A percentile compares a stretch with the other conserved stretches of the same genome.
Conservation (phyloP, 148 eudicot genomes). For the Oxyria digyna region DNA sequence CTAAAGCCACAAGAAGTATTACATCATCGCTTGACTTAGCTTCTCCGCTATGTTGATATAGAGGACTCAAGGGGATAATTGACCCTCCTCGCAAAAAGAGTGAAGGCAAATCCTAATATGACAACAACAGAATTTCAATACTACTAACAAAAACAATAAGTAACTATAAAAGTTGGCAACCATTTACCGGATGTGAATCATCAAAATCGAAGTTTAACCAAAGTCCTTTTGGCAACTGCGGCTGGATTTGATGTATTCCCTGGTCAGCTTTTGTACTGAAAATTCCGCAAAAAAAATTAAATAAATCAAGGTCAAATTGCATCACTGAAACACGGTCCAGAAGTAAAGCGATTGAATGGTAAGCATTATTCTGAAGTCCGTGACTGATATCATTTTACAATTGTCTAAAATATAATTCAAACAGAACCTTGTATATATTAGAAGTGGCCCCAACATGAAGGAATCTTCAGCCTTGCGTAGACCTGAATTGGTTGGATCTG, state of each 20-base stretch:
- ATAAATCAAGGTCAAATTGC: background rate
- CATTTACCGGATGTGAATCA: slow-evolving; percentile 87
- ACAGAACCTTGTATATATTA: slow-evolving; percentile 67
- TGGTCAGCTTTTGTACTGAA: slow-evolving; percentile 36
- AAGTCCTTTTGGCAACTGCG: slow-evolving; percentile 61
- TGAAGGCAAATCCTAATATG: slow-evolving; percentile 69
- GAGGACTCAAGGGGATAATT: slow-evolving; percentile 65
- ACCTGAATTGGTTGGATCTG: slow-evolving; percentile 71
- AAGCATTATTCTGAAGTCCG: too few relatives aligned
- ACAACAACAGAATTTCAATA: slow-evolving; percentile 8
- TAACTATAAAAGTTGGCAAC: slow-evolving; percentile 4
- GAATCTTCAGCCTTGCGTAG: slow-evolving; percentile 62
- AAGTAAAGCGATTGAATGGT: too few relatives aligned
- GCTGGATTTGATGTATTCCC: slow-evolving; percentile 47
- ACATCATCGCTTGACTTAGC: slow-evolving; percentile 69
- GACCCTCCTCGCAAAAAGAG: slow-evolving; percentile 84
- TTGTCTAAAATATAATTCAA: too few relatives aligned
- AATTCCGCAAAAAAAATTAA: background rate
- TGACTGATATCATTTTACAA: too few relatives aligned
- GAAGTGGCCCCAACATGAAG: slow-evolving; percentile 82
- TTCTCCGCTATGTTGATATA: slow-evolving; percentile 73
- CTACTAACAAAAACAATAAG: background rate
- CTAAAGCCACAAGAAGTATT: slow-evolving; percentile 70
- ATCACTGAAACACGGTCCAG: background rate
- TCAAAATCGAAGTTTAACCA: slow-evolving; percentile 92